A percentile compares a stretch with the other conserved stretches of the same genome.
phyloP scores from a whole-genome alignment of 2,329 filamentous ascomycete genomes.

The Conoideocrella luteorostrata region DNA sequence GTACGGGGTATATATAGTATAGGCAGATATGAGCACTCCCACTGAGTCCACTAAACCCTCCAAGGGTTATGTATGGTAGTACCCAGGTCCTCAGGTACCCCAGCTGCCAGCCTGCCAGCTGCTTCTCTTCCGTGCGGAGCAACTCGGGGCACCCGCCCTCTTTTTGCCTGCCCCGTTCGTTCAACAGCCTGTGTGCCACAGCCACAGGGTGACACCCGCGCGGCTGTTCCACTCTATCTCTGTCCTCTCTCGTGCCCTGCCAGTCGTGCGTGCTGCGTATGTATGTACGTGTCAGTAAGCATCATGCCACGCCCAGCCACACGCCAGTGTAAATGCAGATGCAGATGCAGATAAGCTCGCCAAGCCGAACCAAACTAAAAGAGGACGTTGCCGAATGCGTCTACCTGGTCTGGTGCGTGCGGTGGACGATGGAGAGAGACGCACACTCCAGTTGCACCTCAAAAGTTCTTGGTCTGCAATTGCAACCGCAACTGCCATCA shows the following conservation, averaged over 20 bases:
- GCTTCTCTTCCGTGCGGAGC: background rate
- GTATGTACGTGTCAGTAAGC: no score
- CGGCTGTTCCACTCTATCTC: conserved; percentile 1
- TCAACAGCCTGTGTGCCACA: background rate
- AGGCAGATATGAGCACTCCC: no score
- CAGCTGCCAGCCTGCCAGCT: background rate
- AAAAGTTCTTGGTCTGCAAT: conserved; percentile 1
- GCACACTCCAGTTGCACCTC: background rate
- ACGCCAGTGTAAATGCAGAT: background rate
- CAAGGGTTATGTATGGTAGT: no score
- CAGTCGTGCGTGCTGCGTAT: no score
- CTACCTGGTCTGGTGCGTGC: background rate
- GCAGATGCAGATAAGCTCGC: background rate
- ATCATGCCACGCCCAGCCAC: background rate
- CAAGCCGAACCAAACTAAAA: background rate
- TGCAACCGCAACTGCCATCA: background rate
- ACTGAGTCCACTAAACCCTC: no score
- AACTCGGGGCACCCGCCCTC: background rate
- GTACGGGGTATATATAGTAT: no score
- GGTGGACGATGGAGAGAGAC: background rate
- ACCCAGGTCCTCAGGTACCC: no score
- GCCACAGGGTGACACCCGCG: conserved; percentile 1
- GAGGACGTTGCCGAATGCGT: background rate
- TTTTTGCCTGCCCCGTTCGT: background rate
- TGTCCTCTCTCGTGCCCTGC: no score